Evolutionary conservation across 164 flowering plant species (phyloP), one percentile per base, ranked within the genome.

Genomic region (Cinnamomum chago): DNA sequence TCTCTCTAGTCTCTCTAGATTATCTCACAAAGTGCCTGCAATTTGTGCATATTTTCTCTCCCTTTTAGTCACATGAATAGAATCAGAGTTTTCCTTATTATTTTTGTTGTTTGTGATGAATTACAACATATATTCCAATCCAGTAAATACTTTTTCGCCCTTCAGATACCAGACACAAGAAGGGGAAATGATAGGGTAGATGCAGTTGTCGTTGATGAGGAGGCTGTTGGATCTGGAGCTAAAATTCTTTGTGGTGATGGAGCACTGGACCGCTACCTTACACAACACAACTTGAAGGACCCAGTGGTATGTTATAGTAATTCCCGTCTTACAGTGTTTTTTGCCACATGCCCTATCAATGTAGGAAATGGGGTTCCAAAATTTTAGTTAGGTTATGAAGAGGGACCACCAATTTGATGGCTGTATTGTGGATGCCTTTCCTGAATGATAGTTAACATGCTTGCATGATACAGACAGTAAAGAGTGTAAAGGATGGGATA

Each of bases 201-300:
- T 78, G 97, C 91, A 12, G 97, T 90, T 65, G 86, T 95, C n/a
- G 95, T 95, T 22, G 94, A 92, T 66, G 92, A 88, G 76, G 95
- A 90, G 20, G 89, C 95, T 5, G 82, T 92, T 73, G 90, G 84
- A 62, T 72, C 77, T 70, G 95, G 95, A 64, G 95, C 92, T 40
- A 91, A 90, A 80, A 86, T 91, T 79, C 93, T 92, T 22, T 84
- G 88, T 65, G 95, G 98, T 2, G 86, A 87, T 75, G 98, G 92
- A 72, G 90, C 98, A 62, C 73, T 91, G 60, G 89, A 88, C 70
- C 79, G 78, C 17, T 88, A 91, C 79, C 88, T 90, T 72, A 80
- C 93, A 20, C 78, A 83, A 70, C 80, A 86, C 11, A 86, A 77
- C 62, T 13, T 70, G 17, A 87, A 88, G 77, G 80, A 79, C 67